Evolutionary conservation across 2,329 filamentous ascomycete genomes (phyloP), one percentile per base, ranked within the genome.

Genomic region (Aureobasidium namibiae): DNA sequence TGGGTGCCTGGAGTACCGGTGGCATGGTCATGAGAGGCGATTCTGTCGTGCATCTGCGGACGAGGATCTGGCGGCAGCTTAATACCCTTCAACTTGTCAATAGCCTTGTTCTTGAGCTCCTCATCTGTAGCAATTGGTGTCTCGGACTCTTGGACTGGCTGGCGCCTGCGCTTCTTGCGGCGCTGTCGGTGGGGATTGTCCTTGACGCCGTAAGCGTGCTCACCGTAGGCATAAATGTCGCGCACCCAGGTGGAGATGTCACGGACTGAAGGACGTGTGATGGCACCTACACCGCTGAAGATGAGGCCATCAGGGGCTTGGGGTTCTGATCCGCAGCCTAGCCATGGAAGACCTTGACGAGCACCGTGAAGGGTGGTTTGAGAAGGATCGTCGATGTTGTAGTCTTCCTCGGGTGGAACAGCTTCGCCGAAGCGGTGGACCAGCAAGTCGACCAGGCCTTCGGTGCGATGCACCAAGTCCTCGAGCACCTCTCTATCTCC

Each of bases 401-500:
- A 54, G 65, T 69, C 62, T 52, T 68, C 63, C 61, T 63, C 54
- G 68, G 36, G 49, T 8, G 52, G 44, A 4, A 42, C 54, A 6
- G 77, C 70, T 62, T 86, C 81, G 13, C 90, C 92, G 71, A 95
- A 97, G 65, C 88, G 86, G 44, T 89, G 91, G 3, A 96, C 91
- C 42, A 96, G 78, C 50, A 97, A 73, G 72, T 99, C 94, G 6
- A 95, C 82, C 39, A 99, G 78, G 0, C 94, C 94, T 54, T 94
- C 87, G 24, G 90, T 89, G 59, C 89, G 80, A 10, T 80, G 81
- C 1, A 90, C 84, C 62, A 96, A 84, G n/a, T 90, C 90, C 72
- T 97, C 92, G 1, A 99, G 77, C 0, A 97, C 92, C 66, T 95
- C 92, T 66, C 92, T 81, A 75, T 97, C 92, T 33, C 91, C 91